Percentiles rank a stretch among this genome's conserved stretches.
These are phyloP conservation scores for Calonectria montana DNA, from an alignment of 2,329 filamentous ascomycete genomes.

Conservation along the genomic window DNA sequence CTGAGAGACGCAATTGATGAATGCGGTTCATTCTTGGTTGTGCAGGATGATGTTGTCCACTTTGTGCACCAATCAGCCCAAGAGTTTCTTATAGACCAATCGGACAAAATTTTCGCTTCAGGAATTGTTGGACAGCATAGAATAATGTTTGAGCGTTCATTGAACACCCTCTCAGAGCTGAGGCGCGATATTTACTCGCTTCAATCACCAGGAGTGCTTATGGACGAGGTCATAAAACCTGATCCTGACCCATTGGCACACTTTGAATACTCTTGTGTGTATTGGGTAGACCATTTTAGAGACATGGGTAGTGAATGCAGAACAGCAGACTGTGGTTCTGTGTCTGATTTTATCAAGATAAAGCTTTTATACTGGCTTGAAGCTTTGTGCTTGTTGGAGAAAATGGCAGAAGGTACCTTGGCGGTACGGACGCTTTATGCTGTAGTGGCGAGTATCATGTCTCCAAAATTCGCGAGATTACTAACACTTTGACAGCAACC, in stretches of 20 bases:
- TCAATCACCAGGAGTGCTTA: slow-evolving; percentile 7
- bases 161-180: slow-evolving; percentile 47
- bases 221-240: slow-evolving; percentile 19
- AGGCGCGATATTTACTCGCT: slow-evolving; percentile 51
- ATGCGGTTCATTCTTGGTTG: slow-evolving; percentile 55
- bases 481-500: neutral
- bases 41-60: slow-evolving; percentile 44
- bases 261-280: slow-evolving; percentile 31
- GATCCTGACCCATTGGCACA: slow-evolving; percentile 25
- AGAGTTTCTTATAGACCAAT: slow-evolving; percentile 50
- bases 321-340: neutral
- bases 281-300: slow-evolving; percentile 35
- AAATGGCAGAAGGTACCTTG: neutral
- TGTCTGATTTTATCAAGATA: neutral
- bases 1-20: slow-evolving; percentile 43
- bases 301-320: neutral
- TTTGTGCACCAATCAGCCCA: slow-evolving; percentile 58
- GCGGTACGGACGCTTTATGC: neutral
- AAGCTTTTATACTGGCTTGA: slow-evolving; percentile 55
- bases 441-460: neutral
- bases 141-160: slow-evolving; percentile 47
- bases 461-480: neutral
- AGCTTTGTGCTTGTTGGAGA: slow-evolving; percentile 49
- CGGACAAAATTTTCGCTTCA: slow-evolving; percentile 44
- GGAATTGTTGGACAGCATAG: slow-evolving; percentile 43